Percentiles rank a stretch among this genome's conserved stretches.
Conservation (phyloP, 306 rosid species). For the Quercus bicolor region DNA sequence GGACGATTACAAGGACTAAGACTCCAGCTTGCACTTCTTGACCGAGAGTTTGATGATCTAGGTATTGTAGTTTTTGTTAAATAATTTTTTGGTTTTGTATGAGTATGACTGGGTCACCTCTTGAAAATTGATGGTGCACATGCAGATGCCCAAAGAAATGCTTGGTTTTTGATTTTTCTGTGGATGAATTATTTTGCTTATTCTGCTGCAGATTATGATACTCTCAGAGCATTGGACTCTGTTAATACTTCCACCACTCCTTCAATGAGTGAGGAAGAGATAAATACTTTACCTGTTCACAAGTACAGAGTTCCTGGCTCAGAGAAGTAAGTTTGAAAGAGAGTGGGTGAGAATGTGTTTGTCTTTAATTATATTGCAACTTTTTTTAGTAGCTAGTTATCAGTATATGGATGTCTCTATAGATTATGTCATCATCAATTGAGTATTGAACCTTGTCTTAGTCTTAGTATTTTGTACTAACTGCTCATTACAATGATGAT, state of each 20-base stretch:
- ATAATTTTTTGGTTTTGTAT: neutral
- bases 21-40: slow-evolving; percentile 97
- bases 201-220: slow-evolving; percentile 36
- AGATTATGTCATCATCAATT: neutral
- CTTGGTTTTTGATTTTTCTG: neutral
- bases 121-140: neutral
- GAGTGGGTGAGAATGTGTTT: neutral
- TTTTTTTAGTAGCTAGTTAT: neutral
- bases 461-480: neutral
- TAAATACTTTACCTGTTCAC: slow-evolving; percentile 60
- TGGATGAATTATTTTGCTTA: slow-evolving; percentile 5
- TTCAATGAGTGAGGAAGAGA: slow-evolving; percentile 59
- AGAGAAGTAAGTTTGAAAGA: slow-evolving; percentile 36
- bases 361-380: neutral
- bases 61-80: slow-evolving; percentile 36
- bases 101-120: neutral
- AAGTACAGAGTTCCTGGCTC: slow-evolving; percentile 34
- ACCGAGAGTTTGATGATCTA: slow-evolving; percentile 92
- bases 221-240: slow-evolving; percentile 33
- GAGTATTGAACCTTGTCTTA: neutral
- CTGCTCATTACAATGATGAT: neutral
- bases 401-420: neutral
- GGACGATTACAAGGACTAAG: slow-evolving; percentile 96
- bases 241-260: slow-evolving; percentile 36
- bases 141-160: neutral